Evolutionary conservation across 768 basidiomycete genomes (phyloP).

Genomic region (Russula emetica): DNA sequence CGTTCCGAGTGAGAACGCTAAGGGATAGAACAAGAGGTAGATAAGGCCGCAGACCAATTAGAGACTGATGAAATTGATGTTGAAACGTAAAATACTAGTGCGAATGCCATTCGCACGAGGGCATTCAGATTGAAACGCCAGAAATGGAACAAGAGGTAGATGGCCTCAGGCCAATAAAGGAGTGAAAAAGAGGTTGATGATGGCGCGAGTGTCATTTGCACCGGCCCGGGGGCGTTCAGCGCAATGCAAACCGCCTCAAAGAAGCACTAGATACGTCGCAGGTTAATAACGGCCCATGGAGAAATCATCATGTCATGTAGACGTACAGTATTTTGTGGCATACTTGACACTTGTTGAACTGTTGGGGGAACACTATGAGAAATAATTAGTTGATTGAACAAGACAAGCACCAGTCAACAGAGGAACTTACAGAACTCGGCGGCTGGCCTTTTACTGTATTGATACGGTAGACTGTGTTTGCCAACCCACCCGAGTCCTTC

Average conservation of each 20-base stretch:
- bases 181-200: neutral
- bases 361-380: slow-evolving; percentile 9
- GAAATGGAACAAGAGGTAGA: neutral
- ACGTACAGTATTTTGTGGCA: slow-evolving; percentile 24
- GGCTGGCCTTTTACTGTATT: slow-evolving; percentile 19
- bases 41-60: neutral
- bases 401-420: neutral
- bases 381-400: neutral
- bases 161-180: neutral
- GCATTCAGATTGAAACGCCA: neutral
- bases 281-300: neutral
- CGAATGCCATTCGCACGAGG: neutral
- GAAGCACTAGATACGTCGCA: neutral
- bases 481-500: slow-evolving; percentile 2
- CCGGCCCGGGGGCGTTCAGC: neutral
- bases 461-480: slow-evolving; percentile 17
- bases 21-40: too few species aligned
- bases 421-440: slow-evolving; percentile 6
- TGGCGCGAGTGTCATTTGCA: too few species aligned
- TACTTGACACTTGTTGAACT: slow-evolving; percentile 18
- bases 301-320: neutral
- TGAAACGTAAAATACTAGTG: neutral
- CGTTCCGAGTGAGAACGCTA: too few species aligned
- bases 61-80: neutral
- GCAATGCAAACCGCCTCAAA: neutral